A percentile compares a stretch with the other conserved stretches of the same genome.
Conservation (phyloP, 1,284 basidiomycete genomes). For the Mycosarcoma mackinlayi region DNA sequence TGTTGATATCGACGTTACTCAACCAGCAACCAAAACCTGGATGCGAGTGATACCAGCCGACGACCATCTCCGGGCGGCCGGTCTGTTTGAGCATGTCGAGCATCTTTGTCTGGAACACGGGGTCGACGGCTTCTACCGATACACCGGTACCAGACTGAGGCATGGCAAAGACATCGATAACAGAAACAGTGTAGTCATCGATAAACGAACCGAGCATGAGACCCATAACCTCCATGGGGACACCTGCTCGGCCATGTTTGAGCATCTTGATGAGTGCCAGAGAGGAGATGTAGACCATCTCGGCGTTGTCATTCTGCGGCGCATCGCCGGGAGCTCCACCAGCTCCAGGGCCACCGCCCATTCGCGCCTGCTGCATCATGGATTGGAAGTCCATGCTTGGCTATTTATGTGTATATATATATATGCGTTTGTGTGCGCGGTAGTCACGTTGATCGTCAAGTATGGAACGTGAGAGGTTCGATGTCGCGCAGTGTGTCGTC, state of each 20-base stretch:
- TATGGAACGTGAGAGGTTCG: too few species aligned
- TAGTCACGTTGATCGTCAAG: too few species aligned
- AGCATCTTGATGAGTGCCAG: conserved; percentile 78
- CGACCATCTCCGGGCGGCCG: conserved; percentile 96
- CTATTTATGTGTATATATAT: conserved; percentile 1
- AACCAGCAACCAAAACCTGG: conserved; percentile 99
- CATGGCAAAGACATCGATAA: conserved; percentile 99
- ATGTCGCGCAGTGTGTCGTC: too few species aligned
- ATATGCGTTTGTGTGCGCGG: too few species aligned
- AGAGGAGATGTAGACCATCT: conserved; percentile 67
- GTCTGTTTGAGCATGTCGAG: conserved; percentile 99
- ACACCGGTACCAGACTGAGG: conserved; percentile 98
- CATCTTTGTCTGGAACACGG: conserved; percentile 99
- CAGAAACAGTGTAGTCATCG: conserved; percentile 87
- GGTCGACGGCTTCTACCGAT: conserved; percentile 98
- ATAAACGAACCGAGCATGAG: conserved; percentile 99
- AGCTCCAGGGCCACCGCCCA: conserved; percentile 49
- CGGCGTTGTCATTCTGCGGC: conserved; percentile 69
- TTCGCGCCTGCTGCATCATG: conserved; percentile 62
- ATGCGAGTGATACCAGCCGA: conserved; percentile 99
- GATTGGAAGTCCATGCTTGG: conserved; percentile 59
- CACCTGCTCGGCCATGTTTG: conserved; percentile 97
- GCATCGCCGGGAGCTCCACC: conserved; percentile 52
- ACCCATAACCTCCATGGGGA: conserved; percentile 99
- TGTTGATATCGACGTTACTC: conserved; percentile 98